Conservation (phyloP, 2,329 filamentous ascomycete genomes). For the Cyclaneusma minus region DNA sequence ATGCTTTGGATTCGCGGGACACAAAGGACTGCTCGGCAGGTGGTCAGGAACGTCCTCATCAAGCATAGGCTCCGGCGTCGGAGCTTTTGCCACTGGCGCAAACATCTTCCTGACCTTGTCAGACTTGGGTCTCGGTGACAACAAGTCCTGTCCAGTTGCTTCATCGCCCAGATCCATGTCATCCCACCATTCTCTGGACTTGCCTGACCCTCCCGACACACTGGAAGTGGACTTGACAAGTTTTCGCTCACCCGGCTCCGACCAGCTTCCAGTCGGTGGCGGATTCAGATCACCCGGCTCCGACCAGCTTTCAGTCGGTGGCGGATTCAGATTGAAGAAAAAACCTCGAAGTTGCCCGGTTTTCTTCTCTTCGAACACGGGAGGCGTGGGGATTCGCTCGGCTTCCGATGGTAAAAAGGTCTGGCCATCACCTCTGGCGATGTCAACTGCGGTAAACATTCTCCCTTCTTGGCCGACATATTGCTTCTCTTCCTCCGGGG, state of each 20-base stretch:
- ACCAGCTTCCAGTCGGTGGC: slow-evolving; percentile 3
- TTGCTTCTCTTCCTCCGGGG: slow-evolving; percentile 9
- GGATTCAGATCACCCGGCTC: too few relatives aligned
- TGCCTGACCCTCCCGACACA: too few relatives aligned
- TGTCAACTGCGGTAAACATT: slow-evolving; percentile 11
- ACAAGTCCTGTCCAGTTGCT: too few relatives aligned
- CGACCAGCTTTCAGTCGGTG: slow-evolving; percentile 3
- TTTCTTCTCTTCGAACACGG: slow-evolving; percentile 8
- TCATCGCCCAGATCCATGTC: too few relatives aligned
- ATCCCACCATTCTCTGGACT: too few relatives aligned
- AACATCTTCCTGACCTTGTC: too few relatives aligned
- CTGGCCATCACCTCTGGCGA: slow-evolving; percentile 10
- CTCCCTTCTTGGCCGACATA: slow-evolving; percentile 9
- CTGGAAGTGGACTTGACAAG: too few relatives aligned
- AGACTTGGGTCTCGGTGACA: too few relatives aligned
- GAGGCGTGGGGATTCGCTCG: slow-evolving; percentile 17
- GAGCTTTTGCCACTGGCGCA: too few relatives aligned
- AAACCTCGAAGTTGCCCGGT: slow-evolving; percentile 9
- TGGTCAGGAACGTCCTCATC: slow-evolving; percentile 27
- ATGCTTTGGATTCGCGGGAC: slow-evolving; percentile 24
- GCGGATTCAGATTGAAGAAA: slow-evolving; percentile 12
- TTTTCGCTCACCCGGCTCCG: too few relatives aligned
- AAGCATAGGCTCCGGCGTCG: too few relatives aligned
- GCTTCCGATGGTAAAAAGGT: slow-evolving; percentile 18
- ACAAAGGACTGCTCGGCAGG: slow-evolving; percentile 24